A percentile compares a stretch with the other conserved stretches of the same genome.
Conservation (phyloP, 192 early-diverging fungal genomes). For the Backusella psychrophila region DNA sequence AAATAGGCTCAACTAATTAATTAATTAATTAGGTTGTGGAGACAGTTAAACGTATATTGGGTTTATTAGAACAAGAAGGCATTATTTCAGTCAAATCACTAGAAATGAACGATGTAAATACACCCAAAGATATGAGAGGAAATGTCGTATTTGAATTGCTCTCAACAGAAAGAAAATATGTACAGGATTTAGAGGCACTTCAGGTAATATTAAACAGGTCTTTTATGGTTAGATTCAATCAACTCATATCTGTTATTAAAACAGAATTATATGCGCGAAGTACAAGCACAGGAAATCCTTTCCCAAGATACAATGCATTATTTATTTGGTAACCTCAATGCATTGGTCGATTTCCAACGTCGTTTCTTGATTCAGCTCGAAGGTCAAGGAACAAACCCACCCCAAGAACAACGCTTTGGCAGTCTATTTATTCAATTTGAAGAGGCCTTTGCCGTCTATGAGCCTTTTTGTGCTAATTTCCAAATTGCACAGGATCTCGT, state of each 20-base stretch:
- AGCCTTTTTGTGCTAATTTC: conserved; percentile 95
- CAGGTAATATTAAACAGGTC: conserved; percentile 37
- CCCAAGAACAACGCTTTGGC: conserved; percentile 89
- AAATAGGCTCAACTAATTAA: background rate
- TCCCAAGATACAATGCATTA: conserved; percentile 75
- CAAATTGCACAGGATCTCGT: conserved; percentile 69
- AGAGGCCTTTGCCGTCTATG: conserved; percentile 81
- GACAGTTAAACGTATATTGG: conserved; percentile 76
- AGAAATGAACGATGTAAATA: conserved; percentile 40
- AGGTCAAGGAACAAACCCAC: conserved; percentile 61
- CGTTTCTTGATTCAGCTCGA: conserved; percentile 91
- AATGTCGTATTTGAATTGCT: conserved; percentile 86
- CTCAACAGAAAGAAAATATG: conserved; percentile 92
- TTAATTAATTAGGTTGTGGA: conserved; percentile 67
- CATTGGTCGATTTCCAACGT: conserved; percentile 92
- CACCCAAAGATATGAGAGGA: conserved; percentile 86
- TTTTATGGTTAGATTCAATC: background rate
- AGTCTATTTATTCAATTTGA: conserved; percentile 79
- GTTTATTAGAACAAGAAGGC: conserved; percentile 71
- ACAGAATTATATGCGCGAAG: conserved; percentile 68
- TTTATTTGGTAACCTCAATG: conserved; percentile 91
- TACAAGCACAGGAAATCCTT: conserved; percentile 69
- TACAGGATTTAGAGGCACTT: conserved; percentile 84
- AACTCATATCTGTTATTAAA: too few relatives aligned
- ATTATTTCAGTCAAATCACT: conserved; percentile 39